Percentiles rank a stretch among this genome's conserved stretches.
phyloP scores from a whole-genome alignment of 345 rosid genomes.

The Eucalyptus caleyi region DNA sequence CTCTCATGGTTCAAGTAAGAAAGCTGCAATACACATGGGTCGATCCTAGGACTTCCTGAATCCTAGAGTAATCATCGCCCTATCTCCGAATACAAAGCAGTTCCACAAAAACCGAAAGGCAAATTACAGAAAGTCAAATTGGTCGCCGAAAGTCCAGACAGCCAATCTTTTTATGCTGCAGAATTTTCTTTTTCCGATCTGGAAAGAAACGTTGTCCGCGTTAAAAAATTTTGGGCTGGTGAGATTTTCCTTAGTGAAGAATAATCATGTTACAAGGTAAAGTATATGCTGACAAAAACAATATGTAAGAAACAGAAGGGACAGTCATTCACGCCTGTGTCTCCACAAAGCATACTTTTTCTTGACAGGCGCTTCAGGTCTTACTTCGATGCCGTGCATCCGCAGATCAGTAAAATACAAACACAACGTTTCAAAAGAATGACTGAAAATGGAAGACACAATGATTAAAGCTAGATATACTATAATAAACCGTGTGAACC shows the following conservation, averaged over 20 bases:
- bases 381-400: neutral
- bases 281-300: constrained; percentile 13
- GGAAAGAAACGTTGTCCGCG: neutral
- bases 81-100: neutral
- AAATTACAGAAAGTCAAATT: neutral
- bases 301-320: constrained; percentile 5
- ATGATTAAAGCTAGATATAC: neutral
- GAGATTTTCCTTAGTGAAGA: neutral
- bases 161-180: neutral
- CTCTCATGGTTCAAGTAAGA: neutral
- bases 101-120: neutral
- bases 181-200: neutral
- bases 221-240: neutral
- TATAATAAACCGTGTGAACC: neutral
- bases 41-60: neutral
- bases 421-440: neutral
- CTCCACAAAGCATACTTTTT: constrained; percentile 16
- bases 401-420: neutral
- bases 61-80: neutral
- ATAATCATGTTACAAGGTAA: neutral
- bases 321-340: constrained; percentile 20
- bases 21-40: neutral
- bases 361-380: neutral
- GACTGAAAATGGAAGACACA: neutral
- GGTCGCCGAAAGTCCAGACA: neutral